A percentile compares a stretch with the other conserved stretches of the same genome.
Conservation (phyloP, 768 basidiomycete species). For the Tylopilus subfusipes region DNA sequence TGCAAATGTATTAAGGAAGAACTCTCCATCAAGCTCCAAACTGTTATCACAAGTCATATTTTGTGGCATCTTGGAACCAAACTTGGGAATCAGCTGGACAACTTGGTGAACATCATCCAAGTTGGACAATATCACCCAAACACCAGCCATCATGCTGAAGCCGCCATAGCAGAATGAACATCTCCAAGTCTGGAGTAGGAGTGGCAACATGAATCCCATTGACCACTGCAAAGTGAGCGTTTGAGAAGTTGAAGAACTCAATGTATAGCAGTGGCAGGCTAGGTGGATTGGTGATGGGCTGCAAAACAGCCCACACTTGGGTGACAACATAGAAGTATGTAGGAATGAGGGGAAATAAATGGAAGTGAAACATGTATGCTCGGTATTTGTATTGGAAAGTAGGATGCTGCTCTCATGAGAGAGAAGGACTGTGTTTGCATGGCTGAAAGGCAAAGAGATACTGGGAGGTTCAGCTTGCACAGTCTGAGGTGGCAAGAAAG, state of each 20-base stretch:
- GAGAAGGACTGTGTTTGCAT: constrained; percentile 5
- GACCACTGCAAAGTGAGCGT: neutral
- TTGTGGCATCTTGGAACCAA: neutral
- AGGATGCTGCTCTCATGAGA: constrained; percentile 6
- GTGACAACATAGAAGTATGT: neutral
- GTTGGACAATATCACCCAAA: neutral
- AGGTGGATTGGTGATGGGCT: neutral
- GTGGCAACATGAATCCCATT: neutral
- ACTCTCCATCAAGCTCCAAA: neutral
- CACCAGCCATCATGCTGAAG: neutral
- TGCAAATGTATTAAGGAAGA: neutral
- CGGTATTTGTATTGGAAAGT: neutral
- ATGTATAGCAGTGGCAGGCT: neutral
- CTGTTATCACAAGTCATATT: neutral
- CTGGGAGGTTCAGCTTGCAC: constrained; percentile 9
- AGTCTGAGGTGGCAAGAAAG: constrained; percentile 3
- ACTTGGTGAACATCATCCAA: neutral
- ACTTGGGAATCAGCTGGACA: too few species aligned
- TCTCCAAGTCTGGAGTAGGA: neutral
- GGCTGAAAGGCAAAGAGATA: neutral
- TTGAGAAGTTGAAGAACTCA: neutral
- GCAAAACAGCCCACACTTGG: neutral
- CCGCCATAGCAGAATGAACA: neutral
- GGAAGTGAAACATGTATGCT: neutral
- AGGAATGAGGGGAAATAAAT: neutral